Percentiles rank a stretch among this genome's conserved stretches.
phyloP scores from a whole-genome alignment of 805 yeast species.

The Candida michaelii region DNA sequence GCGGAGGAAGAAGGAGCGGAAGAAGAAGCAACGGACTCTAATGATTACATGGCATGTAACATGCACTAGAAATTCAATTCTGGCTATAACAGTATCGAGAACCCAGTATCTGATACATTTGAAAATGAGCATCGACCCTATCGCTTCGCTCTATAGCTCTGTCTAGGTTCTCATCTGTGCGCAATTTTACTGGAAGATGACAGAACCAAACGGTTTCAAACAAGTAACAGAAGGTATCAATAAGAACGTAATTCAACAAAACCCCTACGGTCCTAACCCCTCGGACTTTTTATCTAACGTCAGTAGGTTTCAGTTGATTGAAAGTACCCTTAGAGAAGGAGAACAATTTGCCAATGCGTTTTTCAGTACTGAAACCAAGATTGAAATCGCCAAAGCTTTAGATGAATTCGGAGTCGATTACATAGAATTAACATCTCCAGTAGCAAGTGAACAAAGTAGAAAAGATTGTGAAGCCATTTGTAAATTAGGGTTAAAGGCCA shows the following conservation, averaged over 20 bases:
- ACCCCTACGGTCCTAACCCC: slow-evolving; percentile 62
- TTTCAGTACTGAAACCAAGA: slow-evolving; percentile 54
- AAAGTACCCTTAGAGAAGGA: slow-evolving; percentile 62
- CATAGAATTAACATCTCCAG: slow-evolving; percentile 60
- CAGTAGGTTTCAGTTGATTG: slow-evolving; percentile 51
- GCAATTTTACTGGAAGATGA: slow-evolving; percentile 16
- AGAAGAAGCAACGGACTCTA: too few species aligned
- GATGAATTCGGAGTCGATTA: slow-evolving; percentile 64
- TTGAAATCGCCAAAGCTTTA: slow-evolving; percentile 58
- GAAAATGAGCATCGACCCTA: too few species aligned
- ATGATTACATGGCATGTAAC: too few species aligned
- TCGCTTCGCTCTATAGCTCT: too few species aligned
- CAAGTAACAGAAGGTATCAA: slow-evolving; percentile 37
- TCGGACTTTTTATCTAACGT: slow-evolving; percentile 58
- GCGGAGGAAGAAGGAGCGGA: too few species aligned
- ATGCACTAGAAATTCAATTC: too few species aligned
- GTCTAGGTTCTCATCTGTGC: too few species aligned
- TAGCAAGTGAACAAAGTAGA: slow-evolving; percentile 58
- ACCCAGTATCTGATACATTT: too few species aligned
- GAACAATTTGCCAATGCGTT: slow-evolving; percentile 66
- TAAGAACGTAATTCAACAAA: slow-evolving; percentile 25
- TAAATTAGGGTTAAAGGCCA: slow-evolving; percentile 57
- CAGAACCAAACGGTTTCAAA: slow-evolving; percentile 34
- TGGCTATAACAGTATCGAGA: too few species aligned
- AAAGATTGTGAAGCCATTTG: slow-evolving; percentile 59